phyloP scores from a whole-genome alignment of 2,329 filamentous ascomycete species.

The Aureobasidium sp. region DNA sequence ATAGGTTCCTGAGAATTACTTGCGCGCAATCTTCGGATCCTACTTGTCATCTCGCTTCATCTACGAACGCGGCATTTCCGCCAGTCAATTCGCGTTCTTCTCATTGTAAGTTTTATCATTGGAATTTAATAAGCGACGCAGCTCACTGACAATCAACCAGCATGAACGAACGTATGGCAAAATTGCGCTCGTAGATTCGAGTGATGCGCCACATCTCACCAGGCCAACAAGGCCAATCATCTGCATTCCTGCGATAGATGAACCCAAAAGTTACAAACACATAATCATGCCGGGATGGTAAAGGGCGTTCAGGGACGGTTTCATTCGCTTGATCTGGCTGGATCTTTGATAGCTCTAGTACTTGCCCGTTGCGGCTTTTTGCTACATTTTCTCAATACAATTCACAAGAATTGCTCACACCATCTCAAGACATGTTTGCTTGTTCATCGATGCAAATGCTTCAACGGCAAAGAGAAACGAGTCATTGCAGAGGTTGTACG shows the following conservation, averaged over 20 bases:
- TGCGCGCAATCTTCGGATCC: slow-evolving; percentile 91
- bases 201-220: neutral
- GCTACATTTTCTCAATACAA: neutral
- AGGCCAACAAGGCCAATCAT: neutral
- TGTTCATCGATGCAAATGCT: no score
- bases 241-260: slow-evolving; percentile 9
- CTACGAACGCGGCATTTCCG: slow-evolving; percentile 86
- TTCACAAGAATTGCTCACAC: neutral
- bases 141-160: neutral
- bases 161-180: slow-evolving; percentile 45
- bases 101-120: slow-evolving; percentile 15
- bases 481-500: no score
- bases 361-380: neutral
- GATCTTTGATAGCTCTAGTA: neutral
- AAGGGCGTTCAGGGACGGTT: neutral
- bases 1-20: slow-evolving; percentile 79
- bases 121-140: neutral
- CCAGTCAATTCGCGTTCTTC: slow-evolving; percentile 96
- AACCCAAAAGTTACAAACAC: slow-evolving; percentile 14
- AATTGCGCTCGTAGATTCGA: slow-evolving; percentile 21
- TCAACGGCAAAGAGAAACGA: no score
- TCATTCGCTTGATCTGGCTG: slow-evolving; percentile 1
- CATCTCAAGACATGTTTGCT: neutral
- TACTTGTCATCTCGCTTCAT: slow-evolving; percentile 94
- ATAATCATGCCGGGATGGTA: slow-evolving; percentile 10